phyloP scores from a whole-genome alignment of 2,329 filamentous ascomycete genomes.

The Fusarium luffae region DNA sequence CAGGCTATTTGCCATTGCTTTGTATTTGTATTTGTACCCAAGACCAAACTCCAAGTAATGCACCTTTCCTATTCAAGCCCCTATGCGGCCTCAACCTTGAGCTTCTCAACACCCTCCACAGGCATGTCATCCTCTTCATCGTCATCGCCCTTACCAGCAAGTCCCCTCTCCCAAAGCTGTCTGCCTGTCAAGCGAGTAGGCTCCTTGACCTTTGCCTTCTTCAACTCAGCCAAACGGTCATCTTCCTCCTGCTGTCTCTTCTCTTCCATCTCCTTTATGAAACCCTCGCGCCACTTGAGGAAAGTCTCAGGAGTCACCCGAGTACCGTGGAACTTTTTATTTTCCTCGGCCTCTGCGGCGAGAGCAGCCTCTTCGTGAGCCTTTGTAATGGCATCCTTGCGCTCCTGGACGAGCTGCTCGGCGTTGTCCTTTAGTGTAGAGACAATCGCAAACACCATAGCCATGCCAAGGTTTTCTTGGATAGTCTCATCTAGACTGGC shows the following conservation, averaged over 20 bases:
- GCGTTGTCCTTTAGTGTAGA: constrained; percentile 88
- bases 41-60: constrained; percentile 46
- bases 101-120: constrained; percentile 72
- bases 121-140: constrained; percentile 75
- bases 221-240: constrained; percentile 83
- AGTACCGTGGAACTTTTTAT: constrained; percentile 94
- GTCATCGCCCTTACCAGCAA: constrained; percentile 74
- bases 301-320: constrained; percentile 90
- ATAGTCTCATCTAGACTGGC: constrained; percentile 77
- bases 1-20: constrained; percentile 21
- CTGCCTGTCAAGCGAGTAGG: constrained; percentile 77
- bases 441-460: constrained; percentile 94
- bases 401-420: constrained; percentile 83
- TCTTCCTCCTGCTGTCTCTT: constrained; percentile 74
- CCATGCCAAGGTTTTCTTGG: constrained; percentile 94
- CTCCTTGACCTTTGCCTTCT: constrained; percentile 80
- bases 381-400: constrained; percentile 72
- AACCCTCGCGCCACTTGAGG: constrained; percentile 81
- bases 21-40: constrained; percentile 34
- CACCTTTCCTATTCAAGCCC: constrained; percentile 4
- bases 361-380: constrained; percentile 64
- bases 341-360: constrained; percentile 86
- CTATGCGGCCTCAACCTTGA: constrained; percentile 71
- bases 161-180: constrained; percentile 81
- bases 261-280: constrained; percentile 84